These are phyloP conservation scores for Penicillium antarcticum DNA, from an alignment of 495 filamentous ascomycete genomes.

Conservation along the genomic window DNA sequence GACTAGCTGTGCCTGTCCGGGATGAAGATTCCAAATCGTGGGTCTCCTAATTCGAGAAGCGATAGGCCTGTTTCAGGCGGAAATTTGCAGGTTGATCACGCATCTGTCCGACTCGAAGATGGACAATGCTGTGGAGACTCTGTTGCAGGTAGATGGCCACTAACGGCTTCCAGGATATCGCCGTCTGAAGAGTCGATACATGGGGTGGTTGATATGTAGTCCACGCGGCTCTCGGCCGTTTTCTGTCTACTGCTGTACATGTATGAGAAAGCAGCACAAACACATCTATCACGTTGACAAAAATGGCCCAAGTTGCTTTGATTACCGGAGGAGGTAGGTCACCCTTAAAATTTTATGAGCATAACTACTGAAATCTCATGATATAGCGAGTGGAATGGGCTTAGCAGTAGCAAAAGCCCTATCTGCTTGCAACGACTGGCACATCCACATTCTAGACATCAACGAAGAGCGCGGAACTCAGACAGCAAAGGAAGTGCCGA, in stretches of 20 bases:
- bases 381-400: constrained; percentile 17
- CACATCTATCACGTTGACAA: background rate
- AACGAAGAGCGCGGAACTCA: constrained; percentile 9
- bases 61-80: background rate
- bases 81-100: background rate
- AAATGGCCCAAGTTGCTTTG: constrained; percentile 13
- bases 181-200: no score
- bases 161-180: no score
- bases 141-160: background rate
- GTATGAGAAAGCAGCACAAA: background rate
- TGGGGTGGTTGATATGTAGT: no score
- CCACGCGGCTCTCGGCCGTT: no score
- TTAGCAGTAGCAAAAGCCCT: constrained; percentile 10
- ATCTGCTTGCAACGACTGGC: constrained; percentile 6
- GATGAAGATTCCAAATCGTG: background rate
- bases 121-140: background rate
- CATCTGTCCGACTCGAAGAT: background rate
- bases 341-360: background rate
- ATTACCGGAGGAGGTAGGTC: constrained; percentile 21
- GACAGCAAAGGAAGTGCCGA: background rate
- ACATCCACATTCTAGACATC: constrained; percentile 15
- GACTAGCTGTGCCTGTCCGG: background rate
- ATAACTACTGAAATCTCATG: background rate
- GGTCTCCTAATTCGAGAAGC: background rate
- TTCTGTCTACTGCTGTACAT: no score